These are phyloP conservation scores for Fusarium annulatum DNA, from an alignment of 2,329 filamentous ascomycete species.

Conservation along the genomic window DNA sequence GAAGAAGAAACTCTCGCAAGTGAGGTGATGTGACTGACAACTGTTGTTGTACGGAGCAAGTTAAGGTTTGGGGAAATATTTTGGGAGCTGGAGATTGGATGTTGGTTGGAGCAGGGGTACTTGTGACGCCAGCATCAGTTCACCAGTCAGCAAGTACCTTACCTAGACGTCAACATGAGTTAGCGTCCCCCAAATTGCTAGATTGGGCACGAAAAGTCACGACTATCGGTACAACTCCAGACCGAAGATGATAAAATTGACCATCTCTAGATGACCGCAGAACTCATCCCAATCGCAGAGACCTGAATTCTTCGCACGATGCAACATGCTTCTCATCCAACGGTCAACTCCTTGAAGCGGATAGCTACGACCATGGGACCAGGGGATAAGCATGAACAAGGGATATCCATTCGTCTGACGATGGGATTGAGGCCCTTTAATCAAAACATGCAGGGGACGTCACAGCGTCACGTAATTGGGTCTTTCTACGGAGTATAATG, in stretches of 20 bases:
- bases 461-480: background rate
- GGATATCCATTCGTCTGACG: slow-evolving; percentile 23
- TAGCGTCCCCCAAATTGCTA: background rate
- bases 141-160: slow-evolving; percentile 19
- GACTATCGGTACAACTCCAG: background rate
- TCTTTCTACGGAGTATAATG: background rate
- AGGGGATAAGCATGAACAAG: slow-evolving; percentile 27
- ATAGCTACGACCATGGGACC: slow-evolving; percentile 4
- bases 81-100: slow-evolving; percentile 39
- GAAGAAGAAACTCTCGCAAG: slow-evolving; percentile 11
- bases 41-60: slow-evolving; percentile 35
- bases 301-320: background rate
- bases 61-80: slow-evolving; percentile 41
- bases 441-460: slow-evolving; percentile 32
- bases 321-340: background rate
- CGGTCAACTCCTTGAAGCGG: background rate
- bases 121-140: slow-evolving; percentile 14
- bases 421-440: slow-evolving; percentile 41
- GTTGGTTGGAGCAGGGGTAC: slow-evolving; percentile 22
- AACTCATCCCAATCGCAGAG: too few species aligned
- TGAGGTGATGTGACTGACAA: slow-evolving; percentile 36
- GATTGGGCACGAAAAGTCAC: background rate
- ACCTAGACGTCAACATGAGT: background rate
- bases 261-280: background rate
- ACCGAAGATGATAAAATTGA: background rate